Percentiles rank a stretch among this genome's conserved stretches.
Evolutionary conservation across 192 early-diverging fungal genomes (phyloP).

Genomic region (Cetraspora pellucida): DNA sequence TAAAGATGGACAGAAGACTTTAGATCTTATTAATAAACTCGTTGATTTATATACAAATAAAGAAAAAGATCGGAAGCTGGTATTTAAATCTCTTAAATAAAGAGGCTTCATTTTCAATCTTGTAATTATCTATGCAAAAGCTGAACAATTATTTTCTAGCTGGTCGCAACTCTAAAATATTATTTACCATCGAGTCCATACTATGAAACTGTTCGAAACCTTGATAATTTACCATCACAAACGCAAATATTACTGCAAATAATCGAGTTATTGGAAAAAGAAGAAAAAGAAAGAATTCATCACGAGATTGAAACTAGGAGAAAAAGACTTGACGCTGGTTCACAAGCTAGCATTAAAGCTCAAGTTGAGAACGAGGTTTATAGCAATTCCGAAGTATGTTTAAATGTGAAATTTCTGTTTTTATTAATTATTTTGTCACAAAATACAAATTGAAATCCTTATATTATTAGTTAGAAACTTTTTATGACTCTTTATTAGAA

Average conservation of each 20-base stretch:
- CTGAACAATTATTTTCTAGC: constrained; percentile 17
- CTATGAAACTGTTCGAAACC: constrained; percentile 42
- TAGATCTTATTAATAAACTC: constrained; percentile 57
- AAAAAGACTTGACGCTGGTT: constrained; percentile 68
- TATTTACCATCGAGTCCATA: constrained; percentile 50
- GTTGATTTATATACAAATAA: constrained; percentile 52
- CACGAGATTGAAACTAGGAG: constrained; percentile 67
- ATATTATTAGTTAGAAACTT: constrained; percentile 38
- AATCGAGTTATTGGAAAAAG: constrained; percentile 38
- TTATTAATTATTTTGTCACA: not conserved
- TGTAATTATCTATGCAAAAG: not conserved
- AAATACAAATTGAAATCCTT: not conserved
- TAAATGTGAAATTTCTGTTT: not conserved
- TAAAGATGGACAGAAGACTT: constrained; percentile 50
- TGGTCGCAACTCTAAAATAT: constrained; percentile 42
- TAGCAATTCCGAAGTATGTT: constrained; percentile 54
- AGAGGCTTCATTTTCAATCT: not conserved
- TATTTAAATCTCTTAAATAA: constrained; percentile 3
- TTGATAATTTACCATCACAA: constrained; percentile 40
- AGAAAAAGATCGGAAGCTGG: constrained; percentile 43
- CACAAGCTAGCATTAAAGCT: constrained; percentile 55
- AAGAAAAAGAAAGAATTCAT: constrained; percentile 51
- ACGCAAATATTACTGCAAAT: constrained; percentile 42
- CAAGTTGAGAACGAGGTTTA: constrained; percentile 73
- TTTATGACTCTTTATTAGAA: constrained; percentile 42